These are phyloP conservation scores for Pneumocystis wakefieldiae DNA, from an alignment of 1,139 yeast genomes.

Conservation along the genomic window DNA sequence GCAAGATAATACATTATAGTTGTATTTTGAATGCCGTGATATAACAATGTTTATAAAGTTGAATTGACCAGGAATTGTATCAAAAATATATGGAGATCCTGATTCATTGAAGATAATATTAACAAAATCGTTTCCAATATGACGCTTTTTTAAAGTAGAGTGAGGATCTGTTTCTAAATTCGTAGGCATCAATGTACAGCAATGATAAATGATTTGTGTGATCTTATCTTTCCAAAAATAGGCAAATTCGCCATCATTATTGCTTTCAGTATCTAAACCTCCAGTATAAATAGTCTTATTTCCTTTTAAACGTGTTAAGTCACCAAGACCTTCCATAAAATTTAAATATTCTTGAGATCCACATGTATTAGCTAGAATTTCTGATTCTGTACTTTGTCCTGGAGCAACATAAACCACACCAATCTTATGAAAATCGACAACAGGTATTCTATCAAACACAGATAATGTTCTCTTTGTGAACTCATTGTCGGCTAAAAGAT, in stretches of 20 bases:
- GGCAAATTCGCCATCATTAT: constrained; percentile 63
- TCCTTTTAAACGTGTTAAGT: constrained; percentile 39
- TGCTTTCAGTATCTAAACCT: constrained; percentile 57
- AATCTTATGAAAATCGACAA: constrained; percentile 62
- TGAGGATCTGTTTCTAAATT: constrained; percentile 26
- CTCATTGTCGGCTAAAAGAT: constrained; percentile 34
- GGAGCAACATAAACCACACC: constrained; percentile 65
- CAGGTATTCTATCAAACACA: constrained; percentile 61
- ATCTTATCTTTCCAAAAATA: constrained; percentile 59
- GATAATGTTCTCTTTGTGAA: constrained; percentile 43
- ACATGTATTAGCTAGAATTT: constrained; percentile 46
- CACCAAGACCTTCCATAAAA: constrained; percentile 47
- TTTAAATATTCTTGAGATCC: constrained; percentile 52
- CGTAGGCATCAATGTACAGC: constrained; percentile 63
- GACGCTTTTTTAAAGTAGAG: constrained; percentile 54
- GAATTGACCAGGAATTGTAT: constrained; percentile 61
- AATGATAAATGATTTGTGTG: constrained; percentile 59
- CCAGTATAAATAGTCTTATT: constrained; percentile 53
- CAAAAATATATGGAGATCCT: constrained; percentile 49
- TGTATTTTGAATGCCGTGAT: constrained; percentile 9
- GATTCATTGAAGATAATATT: constrained; percentile 70
- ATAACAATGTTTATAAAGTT: constrained; percentile 69
- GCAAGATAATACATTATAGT: background rate
- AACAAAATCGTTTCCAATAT: constrained; percentile 74
- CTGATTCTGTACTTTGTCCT: constrained; percentile 47